Conservation (phyloP, 78 protist species). For the Polysphondylium violaceum region DNA sequence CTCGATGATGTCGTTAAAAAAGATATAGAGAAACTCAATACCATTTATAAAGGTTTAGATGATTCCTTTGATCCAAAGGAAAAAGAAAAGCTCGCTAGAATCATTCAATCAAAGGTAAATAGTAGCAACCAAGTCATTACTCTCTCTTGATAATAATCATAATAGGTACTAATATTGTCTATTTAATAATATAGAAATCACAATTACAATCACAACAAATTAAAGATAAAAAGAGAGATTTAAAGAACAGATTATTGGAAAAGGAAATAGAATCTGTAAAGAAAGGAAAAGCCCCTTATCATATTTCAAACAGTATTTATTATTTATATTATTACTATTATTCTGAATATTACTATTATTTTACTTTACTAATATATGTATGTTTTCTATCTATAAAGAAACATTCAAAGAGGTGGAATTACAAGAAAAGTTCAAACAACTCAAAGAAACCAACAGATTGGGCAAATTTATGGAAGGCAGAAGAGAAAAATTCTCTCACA, state of each 20-base stretch:
- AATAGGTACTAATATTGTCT: neutral
- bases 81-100: neutral
- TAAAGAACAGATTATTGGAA: neutral
- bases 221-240: constrained; percentile 44
- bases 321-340: too few relatives aligned
- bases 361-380: neutral
- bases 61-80: neutral
- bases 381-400: too few relatives aligned
- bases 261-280: constrained; percentile 40
- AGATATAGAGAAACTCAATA: constrained; percentile 6
- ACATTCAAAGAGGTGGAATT: constrained; percentile 38
- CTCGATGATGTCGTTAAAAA: constrained; percentile 35
- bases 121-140: neutral
- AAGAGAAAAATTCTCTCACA: constrained; percentile 32
- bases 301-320: constrained; percentile 5
- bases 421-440: constrained; percentile 60
- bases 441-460: constrained; percentile 11
- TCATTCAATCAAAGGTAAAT: constrained; percentile 56
- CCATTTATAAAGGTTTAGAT: neutral
- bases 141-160: neutral
- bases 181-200: neutral
- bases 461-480: constrained; percentile 66
- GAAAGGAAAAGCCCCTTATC: constrained; percentile 67
- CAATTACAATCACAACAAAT: constrained; percentile 27
- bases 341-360: too few relatives aligned